Evolutionary conservation across 2,329 filamentous ascomycete species (phyloP), one percentile per base, ranked within the genome.

Genomic region (Cladobotryum mycophilum): DNA sequence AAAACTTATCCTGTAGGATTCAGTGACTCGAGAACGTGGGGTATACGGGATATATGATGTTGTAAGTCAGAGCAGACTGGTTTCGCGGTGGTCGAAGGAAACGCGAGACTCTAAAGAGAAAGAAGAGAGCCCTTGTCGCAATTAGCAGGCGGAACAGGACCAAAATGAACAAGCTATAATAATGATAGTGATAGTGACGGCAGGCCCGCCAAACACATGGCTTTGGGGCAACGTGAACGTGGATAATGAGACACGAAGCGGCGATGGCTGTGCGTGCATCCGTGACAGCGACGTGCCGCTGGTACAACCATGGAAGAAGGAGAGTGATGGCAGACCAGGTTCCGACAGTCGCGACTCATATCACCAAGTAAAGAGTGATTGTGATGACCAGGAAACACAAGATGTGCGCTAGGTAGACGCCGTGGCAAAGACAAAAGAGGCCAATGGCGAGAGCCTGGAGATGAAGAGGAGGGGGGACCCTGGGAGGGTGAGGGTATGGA

Each of bases 201-300:
- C 46, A 44, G 46, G 43, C 47, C 51, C 47, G 51, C 51, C 6
- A 49, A 44, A 38, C 51, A 43, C 47, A 53, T 49, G 51, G 51
- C 47, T 49, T 38, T 20, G 20, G 25, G 25, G 25, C 47, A 18
- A 35, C 11, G 18, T 18, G 40, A 20, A 42, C 5, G 18, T 15
- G 22, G 51, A 47, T 42, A 18, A 49, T 47, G 47, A 49, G 46
- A 49, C 47, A 53, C 38, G 40, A 40, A 48, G 35, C 25, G 44
- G 22, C 15, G 49, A 41, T 41, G 38, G 17, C n/a, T 25, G 43
- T 35, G 47, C 18, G 41, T 46, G 47, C 37, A 40, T 38, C 22
- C 30, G n/a, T 38, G 42, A 46, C 43, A 25, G 38, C 40, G 37
- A 48, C 30, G 46, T 48, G 37, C 36, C n/a, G 15, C 17, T 34